Evolutionary conservation across 768 basidiomycete genomes (phyloP), one percentile per base, ranked within the genome.

Genomic region (Leucosporidium scottii): DNA sequence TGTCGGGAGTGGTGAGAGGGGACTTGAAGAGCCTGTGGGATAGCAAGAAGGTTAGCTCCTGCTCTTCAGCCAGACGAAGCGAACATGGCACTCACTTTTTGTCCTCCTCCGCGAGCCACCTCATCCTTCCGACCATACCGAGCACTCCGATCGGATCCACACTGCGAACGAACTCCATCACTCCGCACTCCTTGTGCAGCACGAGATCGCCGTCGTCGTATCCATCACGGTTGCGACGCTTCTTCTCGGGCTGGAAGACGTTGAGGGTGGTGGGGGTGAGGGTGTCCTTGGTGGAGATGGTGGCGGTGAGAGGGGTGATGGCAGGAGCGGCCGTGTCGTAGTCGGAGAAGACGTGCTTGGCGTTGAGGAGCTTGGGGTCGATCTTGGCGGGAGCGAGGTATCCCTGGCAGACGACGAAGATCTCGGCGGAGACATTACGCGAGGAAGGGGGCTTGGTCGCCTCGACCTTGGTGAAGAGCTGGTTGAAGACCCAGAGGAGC

Each of bases 381-480:
- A 99, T 94, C 74, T 88, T 84, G 78, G 90, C 92, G 4, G 96
- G 96, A 13, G 93, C 92, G 65, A 91, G 84, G 81, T 91, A 99
- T 66, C 90, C 91, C 65, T 87, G 88, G 79, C 96, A 99, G 59
- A 97, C 91, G 74, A 99, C 96, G 82, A 99, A 99, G 77, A 99
- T 99, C 80, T 99, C 96, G 18, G 96, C 96, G 54, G 96, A 99
- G 54, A 99, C 96, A 80, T 94, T 97, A 81, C 93, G 86, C 28
- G 96, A 98, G 48, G 92, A 93, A 13, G 96, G 93, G 3, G 96
- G 96, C 77, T 99, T 99, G 39, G 96, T 99, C 9, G 96, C 96
- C 79, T 99, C 96, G 39, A 99, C 96, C 78, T 89, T 93, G 56
- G 84, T 85, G 78, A 99, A 99, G 58, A 99, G 81, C 80, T 98